These are phyloP conservation scores for Lycium ferocissimum DNA, from an alignment of 257 asterid genomes.

Conservation along the genomic window DNA sequence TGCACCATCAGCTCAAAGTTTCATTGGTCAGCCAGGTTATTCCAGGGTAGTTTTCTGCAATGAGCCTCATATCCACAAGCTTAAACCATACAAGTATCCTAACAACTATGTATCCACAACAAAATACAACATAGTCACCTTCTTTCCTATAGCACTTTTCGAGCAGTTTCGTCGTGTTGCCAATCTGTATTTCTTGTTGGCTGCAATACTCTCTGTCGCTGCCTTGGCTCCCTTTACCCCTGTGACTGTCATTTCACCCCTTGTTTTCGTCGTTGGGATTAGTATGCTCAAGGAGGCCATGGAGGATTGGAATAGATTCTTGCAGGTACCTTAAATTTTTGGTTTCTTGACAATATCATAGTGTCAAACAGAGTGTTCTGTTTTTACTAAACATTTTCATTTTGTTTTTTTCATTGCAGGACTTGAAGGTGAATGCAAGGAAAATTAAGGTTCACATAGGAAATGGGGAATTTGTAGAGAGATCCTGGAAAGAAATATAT, in stretches of 20 bases:
- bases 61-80: slow-evolving; percentile 69
- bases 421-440: slow-evolving; percentile 86
- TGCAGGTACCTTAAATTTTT: slow-evolving; percentile 38
- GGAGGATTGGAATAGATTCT: slow-evolving; percentile 92
- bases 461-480: slow-evolving; percentile 67
- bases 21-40: slow-evolving; percentile 49
- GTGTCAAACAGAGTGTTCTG: neutral
- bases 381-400: neutral
- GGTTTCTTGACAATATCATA: slow-evolving; percentile 20
- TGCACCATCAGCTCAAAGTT: slow-evolving; percentile 58
- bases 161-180: slow-evolving; percentile 97
- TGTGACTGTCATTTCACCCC: slow-evolving; percentile 82
- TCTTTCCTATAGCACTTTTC: slow-evolving; percentile 88
- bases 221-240: slow-evolving; percentile 77
- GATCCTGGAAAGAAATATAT: slow-evolving; percentile 84
- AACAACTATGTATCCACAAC: slow-evolving; percentile 83
- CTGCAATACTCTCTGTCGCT: slow-evolving; percentile 81
- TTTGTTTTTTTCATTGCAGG: slow-evolving; percentile 39
- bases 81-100: slow-evolving; percentile 70
- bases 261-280: slow-evolving; percentile 86
- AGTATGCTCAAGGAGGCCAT: slow-evolving; percentile 96
- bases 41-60: slow-evolving; percentile 83
- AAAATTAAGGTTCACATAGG: slow-evolving; percentile 67
- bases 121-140: slow-evolving; percentile 79
- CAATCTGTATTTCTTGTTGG: slow-evolving; percentile 85